Base-by-base conservation (phyloP, 306 rosid genomes). In the Castanea crenata region DNA sequence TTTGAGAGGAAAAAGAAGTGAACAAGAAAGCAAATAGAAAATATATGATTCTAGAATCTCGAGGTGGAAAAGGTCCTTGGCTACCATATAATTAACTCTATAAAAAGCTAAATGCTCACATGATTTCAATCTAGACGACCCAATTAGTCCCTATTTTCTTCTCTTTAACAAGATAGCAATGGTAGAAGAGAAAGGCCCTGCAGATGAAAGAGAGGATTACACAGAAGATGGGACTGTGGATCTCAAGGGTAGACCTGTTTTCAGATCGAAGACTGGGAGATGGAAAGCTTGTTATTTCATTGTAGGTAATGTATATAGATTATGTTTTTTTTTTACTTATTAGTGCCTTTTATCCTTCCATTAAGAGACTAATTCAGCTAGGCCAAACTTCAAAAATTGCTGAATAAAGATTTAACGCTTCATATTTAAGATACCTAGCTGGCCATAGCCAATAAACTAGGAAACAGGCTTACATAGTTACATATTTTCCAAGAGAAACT, bases 221-320 rank as follows among this genome's bases (percentile, higher is more conserved):
- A 85, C 82, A 18, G 59, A 82, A 76, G 89, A 85, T 79, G 86
- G 86, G 57, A 82, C 82, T n/a, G 79, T 83, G 20, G 74, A 79
- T 77, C 89, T 85, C 64, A 73, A 69, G 55, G 86, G 89, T 1
- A 76, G 71, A 52, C 84, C 86, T 1, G 23, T 82, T 73, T 69
- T 74, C 16, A 79, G 86, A 82, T 82, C 86, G 20, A 79, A 79
- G 21, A 82, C 81, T 10, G 86, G 88, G 9, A 59, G 80, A 79
- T 85, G 88, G 88, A 72, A 14, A 69, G 86, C 86, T 59, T 82
- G 88, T 58, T 85, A 77, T 63, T 82, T 82, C 82, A 79, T 85
- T 67, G 86, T 82, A 46, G 89, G 82, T 76, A 72, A 67, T 61
- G 13, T 25, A 23, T 35, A 6, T 35, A 16, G 52, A 8, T 27